These are phyloP conservation scores for Fusarium oligoseptatum DNA, from an alignment of 2,329 filamentous ascomycete genomes.

Conservation along the genomic window DNA sequence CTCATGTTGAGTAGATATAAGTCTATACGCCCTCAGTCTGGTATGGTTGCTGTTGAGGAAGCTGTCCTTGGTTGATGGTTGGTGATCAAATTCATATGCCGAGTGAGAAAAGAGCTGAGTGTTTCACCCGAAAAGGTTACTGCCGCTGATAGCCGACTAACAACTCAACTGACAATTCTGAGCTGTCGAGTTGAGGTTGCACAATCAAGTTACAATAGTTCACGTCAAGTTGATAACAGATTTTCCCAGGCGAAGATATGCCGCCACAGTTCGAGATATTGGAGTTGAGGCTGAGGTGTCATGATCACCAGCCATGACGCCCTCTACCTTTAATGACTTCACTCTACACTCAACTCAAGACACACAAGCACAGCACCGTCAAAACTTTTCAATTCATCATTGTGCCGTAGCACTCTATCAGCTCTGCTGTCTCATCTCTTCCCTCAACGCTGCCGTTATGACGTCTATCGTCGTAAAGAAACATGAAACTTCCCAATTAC, in stretches of 20 bases:
- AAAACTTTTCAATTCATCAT: constrained; percentile 40
- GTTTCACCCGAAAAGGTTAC: not conserved
- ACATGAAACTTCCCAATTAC: constrained; percentile 41
- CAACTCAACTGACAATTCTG: not conserved
- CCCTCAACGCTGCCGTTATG: constrained; percentile 24
- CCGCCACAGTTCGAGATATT: not conserved
- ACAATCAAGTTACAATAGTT: not conserved
- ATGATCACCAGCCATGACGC: not conserved
- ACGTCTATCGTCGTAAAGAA: constrained; percentile 41
- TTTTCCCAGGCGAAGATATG: not conserved
- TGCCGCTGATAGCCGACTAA: not conserved
- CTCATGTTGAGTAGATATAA: not conserved
- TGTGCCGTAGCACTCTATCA: constrained; percentile 19
- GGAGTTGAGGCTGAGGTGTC: not conserved
- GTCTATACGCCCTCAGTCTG: too few relatives aligned
- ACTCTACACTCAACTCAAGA: not conserved
- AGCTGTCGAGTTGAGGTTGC: not conserved
- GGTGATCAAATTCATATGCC: not conserved
- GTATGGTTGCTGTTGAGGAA: not conserved
- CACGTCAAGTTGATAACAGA: not conserved
- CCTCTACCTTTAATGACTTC: too few relatives aligned
- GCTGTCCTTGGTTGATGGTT: not conserved
- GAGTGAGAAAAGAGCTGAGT: not conserved
- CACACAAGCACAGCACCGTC: not conserved
- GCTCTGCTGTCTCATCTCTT: constrained; percentile 10